Percentiles rank a stretch among this genome's conserved stretches.
Conservation (phyloP, 2,329 filamentous ascomycete genomes). For the Xenosphaeropsis pyriputrescens region DNA sequence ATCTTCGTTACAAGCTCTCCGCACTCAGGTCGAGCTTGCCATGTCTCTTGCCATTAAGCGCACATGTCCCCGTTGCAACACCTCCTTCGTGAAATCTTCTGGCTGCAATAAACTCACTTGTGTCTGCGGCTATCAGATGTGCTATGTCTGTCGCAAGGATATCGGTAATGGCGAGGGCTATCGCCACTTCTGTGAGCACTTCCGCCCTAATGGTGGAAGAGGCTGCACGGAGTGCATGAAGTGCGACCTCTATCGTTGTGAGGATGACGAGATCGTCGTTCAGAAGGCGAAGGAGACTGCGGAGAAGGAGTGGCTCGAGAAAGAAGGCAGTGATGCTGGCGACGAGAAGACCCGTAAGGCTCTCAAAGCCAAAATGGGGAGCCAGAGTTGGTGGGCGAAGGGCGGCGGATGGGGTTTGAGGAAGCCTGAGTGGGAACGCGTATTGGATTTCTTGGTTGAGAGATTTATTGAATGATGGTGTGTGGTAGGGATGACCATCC, state of each 20-base stretch:
- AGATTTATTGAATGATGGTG: constrained; percentile 14
- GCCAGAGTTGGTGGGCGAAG: constrained; percentile 11
- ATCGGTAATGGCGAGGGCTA: constrained; percentile 61
- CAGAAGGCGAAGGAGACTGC: constrained; percentile 55
- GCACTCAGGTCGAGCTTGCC: constrained; percentile 81
- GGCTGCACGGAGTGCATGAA: constrained; percentile 67
- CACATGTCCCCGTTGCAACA: constrained; percentile 81
- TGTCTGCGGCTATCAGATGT: constrained; percentile 94
- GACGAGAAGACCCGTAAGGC: constrained; percentile 41
- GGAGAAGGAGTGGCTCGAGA: constrained; percentile 54
- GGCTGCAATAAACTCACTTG: constrained; percentile 97
- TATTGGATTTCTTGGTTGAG: constrained; percentile 18
- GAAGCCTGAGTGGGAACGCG: constrained; percentile 12
- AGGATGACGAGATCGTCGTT: constrained; percentile 58
- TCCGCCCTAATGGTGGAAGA: constrained; percentile 63
- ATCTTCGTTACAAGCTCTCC: constrained; percentile 64
- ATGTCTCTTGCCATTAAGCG: constrained; percentile 91
- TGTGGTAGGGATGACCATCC: no score
- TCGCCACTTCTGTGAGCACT: constrained; percentile 91
- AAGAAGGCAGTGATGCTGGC: constrained; percentile 37
- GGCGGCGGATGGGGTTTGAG: constrained; percentile 10
- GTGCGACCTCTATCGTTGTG: constrained; percentile 60
- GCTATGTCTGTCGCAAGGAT: constrained; percentile 82
- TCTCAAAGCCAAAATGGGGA: constrained; percentile 32
- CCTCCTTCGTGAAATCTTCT: constrained; percentile 81